Conservation (phyloP, 345 rosid species). For the Hibiscus mutabilis region DNA sequence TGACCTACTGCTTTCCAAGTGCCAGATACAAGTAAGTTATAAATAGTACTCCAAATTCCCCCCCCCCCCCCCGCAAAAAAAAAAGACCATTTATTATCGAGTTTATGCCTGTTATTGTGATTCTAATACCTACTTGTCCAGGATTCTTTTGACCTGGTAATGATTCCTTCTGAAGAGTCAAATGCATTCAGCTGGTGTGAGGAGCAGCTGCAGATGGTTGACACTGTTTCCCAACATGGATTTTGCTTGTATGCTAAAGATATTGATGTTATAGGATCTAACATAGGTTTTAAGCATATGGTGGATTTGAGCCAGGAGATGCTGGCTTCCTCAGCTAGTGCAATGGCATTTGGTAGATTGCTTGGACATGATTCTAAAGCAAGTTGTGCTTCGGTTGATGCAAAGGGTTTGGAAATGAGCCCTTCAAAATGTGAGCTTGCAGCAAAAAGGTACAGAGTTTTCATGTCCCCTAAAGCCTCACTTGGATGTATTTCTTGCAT, state of each 20-base stretch:
- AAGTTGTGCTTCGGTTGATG: conserved; percentile 16
- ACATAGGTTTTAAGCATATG: conserved; percentile 18
- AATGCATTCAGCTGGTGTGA: conserved; percentile 33
- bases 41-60: background rate
- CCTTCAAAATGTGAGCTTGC: conserved; percentile 20
- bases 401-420: conserved; percentile 24
- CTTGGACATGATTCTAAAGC: conserved; percentile 21
- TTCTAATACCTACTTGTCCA: conserved; percentile 25
- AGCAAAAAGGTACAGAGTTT: conserved; percentile 29
- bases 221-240: conserved; percentile 47
- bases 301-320: conserved; percentile 30
- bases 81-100: background rate
- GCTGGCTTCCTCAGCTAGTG: conserved; percentile 23
- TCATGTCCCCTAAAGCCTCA: background rate
- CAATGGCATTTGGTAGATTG: conserved; percentile 27
- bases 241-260: conserved; percentile 50
- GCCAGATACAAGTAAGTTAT: conserved; percentile 41
- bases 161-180: conserved; percentile 32
- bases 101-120: conserved; percentile 7
- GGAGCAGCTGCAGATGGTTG: conserved; percentile 52
- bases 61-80: too few species aligned
- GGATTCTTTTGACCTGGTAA: conserved; percentile 44
- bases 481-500: background rate
- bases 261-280: conserved; percentile 28
- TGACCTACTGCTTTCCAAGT: conserved; percentile 44